Evolutionary conservation across 225 moss, liverwort and hornwort species (phyloP).

Genomic region (Rhytidiadelphus loreus): DNA sequence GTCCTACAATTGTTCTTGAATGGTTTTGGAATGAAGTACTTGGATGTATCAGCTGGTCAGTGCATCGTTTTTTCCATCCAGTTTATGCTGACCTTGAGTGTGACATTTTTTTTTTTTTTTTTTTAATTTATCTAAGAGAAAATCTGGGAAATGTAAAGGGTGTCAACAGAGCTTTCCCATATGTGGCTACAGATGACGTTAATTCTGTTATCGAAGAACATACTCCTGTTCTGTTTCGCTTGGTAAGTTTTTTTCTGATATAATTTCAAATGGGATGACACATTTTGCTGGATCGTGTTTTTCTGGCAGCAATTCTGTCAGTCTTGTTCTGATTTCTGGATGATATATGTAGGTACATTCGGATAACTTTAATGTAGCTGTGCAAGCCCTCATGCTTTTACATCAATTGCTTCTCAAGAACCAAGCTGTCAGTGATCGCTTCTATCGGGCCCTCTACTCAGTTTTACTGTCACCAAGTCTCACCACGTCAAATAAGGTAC

Average conservation of each 20-base stretch:
- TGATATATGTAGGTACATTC: constrained; percentile 67
- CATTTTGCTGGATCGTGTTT: background rate
- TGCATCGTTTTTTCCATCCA: background rate
- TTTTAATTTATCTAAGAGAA: background rate
- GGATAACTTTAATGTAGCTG: constrained; percentile 86
- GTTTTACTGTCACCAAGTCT: constrained; percentile 77
- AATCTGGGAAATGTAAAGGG: constrained; percentile 50
- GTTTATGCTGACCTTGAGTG: background rate
- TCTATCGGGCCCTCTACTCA: constrained; percentile 90
- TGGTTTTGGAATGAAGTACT: background rate
- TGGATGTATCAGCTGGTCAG: background rate
- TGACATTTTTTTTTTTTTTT: background rate
- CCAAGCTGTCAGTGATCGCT: constrained; percentile 92
- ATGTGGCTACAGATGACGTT: constrained; percentile 75
- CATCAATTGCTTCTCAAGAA: constrained; percentile 83
- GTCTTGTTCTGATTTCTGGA: constrained; percentile 3
- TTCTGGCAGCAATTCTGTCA: background rate
- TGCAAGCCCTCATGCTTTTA: constrained; percentile 95
- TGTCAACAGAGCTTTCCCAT: constrained; percentile 97
- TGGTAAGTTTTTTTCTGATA: constrained; percentile 40
- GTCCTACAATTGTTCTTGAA: background rate
- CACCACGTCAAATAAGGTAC: constrained; percentile 78
- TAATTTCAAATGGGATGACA: background rate
- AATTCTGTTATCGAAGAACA: constrained; percentile 80
- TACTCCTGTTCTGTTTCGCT: constrained; percentile 73